A percentile compares a stretch with the other conserved stretches of the same genome.
These are phyloP conservation scores for Sclerotinia minor DNA, from an alignment of 2,329 filamentous ascomycete genomes.

Conservation along the genomic window DNA sequence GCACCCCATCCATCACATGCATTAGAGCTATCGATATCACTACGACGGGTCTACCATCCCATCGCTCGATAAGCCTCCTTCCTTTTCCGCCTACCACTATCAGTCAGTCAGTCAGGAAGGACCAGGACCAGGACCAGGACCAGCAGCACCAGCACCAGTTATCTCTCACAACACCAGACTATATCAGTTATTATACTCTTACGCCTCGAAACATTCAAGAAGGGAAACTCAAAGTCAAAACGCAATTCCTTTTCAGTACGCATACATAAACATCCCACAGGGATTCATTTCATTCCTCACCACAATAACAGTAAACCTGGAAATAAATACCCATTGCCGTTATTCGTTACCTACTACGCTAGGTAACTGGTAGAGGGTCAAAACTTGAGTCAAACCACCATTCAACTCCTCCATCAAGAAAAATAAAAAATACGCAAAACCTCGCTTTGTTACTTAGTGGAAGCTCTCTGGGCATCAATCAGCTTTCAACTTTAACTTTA, in stretches of 20 bases:
- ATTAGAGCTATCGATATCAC: background rate
- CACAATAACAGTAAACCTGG: background rate
- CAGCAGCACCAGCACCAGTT: background rate
- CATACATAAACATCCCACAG: background rate
- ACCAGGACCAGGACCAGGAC: too few relatives aligned
- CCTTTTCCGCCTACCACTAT: background rate
- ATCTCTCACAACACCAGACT: background rate
- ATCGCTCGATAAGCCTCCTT: background rate
- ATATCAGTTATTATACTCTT: background rate
- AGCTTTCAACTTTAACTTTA: background rate
- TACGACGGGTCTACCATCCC: background rate
- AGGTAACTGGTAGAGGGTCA: background rate
- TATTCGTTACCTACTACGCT: background rate
- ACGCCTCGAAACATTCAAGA: background rate
- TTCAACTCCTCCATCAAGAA: background rate
- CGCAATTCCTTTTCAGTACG: background rate
- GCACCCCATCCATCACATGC: background rate
- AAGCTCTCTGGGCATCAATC: background rate
- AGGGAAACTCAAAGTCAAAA: background rate
- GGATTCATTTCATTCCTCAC: background rate
- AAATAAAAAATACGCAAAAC: background rate
- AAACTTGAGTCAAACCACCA: slow-evolving; percentile 15
- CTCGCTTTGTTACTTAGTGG: background rate
- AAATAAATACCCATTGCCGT: background rate
- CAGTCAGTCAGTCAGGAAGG: too few relatives aligned